phyloP scores from a whole-genome alignment of 1,139 yeast genomes.

The Meyerozyma smithsonii region DNA sequence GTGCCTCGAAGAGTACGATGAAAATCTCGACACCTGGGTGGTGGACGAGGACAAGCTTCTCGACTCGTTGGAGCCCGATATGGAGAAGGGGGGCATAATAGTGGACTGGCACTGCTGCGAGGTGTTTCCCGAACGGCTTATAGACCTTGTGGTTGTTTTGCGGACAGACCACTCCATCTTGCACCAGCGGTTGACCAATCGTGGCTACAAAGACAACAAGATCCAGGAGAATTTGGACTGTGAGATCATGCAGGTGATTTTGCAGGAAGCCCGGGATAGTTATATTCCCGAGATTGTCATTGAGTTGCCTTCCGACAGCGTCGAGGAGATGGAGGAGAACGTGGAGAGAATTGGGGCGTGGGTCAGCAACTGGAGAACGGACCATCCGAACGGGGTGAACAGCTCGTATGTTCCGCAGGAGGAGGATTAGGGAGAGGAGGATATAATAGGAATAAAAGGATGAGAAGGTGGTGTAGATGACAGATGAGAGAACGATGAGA shows the following conservation, averaged over 20 bases:
- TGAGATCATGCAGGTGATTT: constrained; percentile 91
- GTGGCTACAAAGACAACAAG: constrained; percentile 76
- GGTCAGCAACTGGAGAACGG: constrained; percentile 66
- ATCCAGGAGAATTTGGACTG: constrained; percentile 91
- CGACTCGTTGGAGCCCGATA: constrained; percentile 73
- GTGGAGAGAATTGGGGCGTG: constrained; percentile 71
- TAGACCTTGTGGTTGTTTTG: constrained; percentile 87
- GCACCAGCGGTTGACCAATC: constrained; percentile 66
- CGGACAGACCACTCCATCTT: constrained; percentile 69
- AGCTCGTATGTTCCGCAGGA: constrained; percentile 25
- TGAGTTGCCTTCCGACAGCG: constrained; percentile 65
- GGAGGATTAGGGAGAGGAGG: constrained; percentile 13
- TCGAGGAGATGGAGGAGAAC: constrained; percentile 75
- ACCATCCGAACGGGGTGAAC: constrained; percentile 40
- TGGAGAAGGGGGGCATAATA: constrained; percentile 79
- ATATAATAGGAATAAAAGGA: too few species aligned
- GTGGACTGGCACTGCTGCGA: constrained; percentile 99
- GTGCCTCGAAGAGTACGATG: constrained; percentile 82
- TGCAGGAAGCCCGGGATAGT: constrained; percentile 80
- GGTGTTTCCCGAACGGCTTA: constrained; percentile 85
- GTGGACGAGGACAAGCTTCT: constrained; percentile 89
- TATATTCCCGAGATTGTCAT: constrained; percentile 80
- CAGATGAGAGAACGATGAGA: not conserved
- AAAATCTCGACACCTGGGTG: constrained; percentile 75
- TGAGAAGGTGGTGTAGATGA: too few species aligned